These are phyloP conservation scores for Fusarium buxicola DNA, from an alignment of 2,329 filamentous ascomycete genomes.

Conservation along the genomic window DNA sequence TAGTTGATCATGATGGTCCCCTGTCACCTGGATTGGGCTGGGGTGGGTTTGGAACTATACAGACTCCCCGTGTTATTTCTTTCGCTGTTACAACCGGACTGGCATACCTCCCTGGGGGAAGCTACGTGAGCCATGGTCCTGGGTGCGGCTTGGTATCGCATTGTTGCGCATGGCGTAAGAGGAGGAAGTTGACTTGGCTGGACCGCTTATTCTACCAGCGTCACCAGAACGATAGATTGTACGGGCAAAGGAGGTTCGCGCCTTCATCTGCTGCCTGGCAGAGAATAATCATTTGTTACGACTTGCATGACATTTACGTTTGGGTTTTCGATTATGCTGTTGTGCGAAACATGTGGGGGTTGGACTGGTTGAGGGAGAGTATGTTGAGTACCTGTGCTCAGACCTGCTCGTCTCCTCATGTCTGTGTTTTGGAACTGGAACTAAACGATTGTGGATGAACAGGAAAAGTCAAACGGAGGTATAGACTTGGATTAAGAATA, in stretches of 20 bases:
- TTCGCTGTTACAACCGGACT: constrained; percentile 27
- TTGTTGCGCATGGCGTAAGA: constrained; percentile 44
- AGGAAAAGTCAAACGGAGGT: background rate
- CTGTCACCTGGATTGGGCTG: constrained; percentile 19
- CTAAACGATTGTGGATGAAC: background rate
- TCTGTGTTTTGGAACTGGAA: background rate
- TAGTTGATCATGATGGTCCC: constrained; percentile 21
- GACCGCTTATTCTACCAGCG: constrained; percentile 38
- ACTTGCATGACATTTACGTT: constrained; percentile 45
- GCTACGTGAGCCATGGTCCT: constrained; percentile 25
- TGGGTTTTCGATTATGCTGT: constrained; percentile 18
- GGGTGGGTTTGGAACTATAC: constrained; percentile 22
- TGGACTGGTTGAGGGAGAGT: background rate
- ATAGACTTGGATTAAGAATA: constrained; percentile 11
- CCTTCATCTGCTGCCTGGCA: constrained; percentile 48
- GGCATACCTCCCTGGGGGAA: constrained; percentile 45
- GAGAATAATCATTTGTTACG: constrained; percentile 49
- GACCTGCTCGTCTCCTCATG: background rate
- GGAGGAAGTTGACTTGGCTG: constrained; percentile 38
- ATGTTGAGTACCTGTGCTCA: background rate
- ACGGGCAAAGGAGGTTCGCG: constrained; percentile 53
- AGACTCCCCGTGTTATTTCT: constrained; percentile 21
- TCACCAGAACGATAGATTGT: constrained; percentile 53
- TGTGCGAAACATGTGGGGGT: constrained; percentile 2
- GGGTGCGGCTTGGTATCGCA: constrained; percentile 37